phyloP scores from a whole-genome alignment of 2,329 filamentous ascomycete species.

The Colletotrichum sp. region DNA sequence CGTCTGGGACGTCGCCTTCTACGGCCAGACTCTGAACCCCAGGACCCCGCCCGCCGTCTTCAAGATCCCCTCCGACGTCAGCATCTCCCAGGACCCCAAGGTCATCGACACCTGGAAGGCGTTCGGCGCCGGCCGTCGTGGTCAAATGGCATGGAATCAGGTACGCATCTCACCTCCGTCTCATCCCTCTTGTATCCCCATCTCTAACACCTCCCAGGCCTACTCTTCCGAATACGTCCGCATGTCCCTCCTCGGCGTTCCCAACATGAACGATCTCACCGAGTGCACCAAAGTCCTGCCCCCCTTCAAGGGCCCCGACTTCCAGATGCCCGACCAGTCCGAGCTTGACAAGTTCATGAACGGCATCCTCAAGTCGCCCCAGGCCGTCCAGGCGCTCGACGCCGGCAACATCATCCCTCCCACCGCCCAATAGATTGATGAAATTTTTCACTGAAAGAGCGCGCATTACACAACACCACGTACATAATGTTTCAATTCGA shows the following conservation, averaged over 20 bases:
- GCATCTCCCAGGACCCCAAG: constrained; percentile 39
- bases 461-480: neutral
- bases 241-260: constrained; percentile 58
- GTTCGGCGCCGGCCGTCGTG: constrained; percentile 34
- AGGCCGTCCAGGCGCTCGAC: constrained; percentile 4
- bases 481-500: neutral
- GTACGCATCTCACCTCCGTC: constrained; percentile 32
- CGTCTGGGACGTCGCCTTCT: constrained; percentile 59
- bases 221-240: constrained; percentile 59
- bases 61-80: constrained; percentile 46
- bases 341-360: constrained; percentile 1
- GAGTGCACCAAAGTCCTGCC: constrained; percentile 61
- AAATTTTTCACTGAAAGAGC: neutral
- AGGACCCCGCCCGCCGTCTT: constrained; percentile 40
- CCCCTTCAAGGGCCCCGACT: constrained; percentile 25
- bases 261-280: constrained; percentile 59
- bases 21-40: constrained; percentile 41
- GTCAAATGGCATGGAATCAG: constrained; percentile 45
- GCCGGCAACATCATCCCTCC: constrained; percentile 19
- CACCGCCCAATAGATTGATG: neutral
- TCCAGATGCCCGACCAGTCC: constrained; percentile 7
- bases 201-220: constrained; percentile 35
- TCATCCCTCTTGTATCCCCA: neutral
- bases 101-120: constrained; percentile 40
- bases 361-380: neutral